Evolutionary conservation across 768 basidiomycete genomes (phyloP), one percentile per base, ranked within the genome.

Genomic region (Imleria badia): DNA sequence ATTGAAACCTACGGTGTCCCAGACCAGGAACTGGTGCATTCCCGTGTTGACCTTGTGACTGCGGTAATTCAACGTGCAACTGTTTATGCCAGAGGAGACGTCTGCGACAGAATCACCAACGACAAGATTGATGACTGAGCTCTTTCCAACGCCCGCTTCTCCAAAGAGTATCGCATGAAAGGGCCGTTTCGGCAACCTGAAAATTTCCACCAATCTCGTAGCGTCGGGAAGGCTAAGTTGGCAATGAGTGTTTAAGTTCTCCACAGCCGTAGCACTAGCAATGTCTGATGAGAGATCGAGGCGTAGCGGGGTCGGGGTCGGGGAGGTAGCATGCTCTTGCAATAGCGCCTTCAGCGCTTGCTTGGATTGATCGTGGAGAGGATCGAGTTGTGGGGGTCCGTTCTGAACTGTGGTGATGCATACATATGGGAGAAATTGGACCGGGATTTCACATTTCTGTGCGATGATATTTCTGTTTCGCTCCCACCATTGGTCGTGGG

Each of bases 121-220:
- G 23, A 78, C 29, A 58, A 79, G 70, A 57, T 78, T 78, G 54
- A 78, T 56, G 41, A 78, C 52, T 0, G 74, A 73, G 48, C 74
- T 74, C 54, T 79, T 79, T 41, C 73, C 72, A n/a, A 44, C 55
- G 29, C 77, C 76, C 0, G 71, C 59, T 43, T 76, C 75, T 7
- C 77, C 77, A 40, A 78, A 78, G 15, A 78, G 39, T 42, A 78
- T 59, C 6, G 69, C 58, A 35, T 71, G 73, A 44, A 63, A 56
- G 40, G 55, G 56, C n/a, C 58, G 62, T 36, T 35, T 45, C 8
- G 56, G 54, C 1, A 14, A 47, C 29, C 19, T 56, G 38, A 67
- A 61, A 13, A 39, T 59, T 35, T 51, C 47, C 31, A 59, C 50
- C 23, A 67, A 31, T 19, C 8, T 35, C 7, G 14, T 17, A 19